Conservation (phyloP, 139 green algal species). For the Chlorella sp. region DNA sequence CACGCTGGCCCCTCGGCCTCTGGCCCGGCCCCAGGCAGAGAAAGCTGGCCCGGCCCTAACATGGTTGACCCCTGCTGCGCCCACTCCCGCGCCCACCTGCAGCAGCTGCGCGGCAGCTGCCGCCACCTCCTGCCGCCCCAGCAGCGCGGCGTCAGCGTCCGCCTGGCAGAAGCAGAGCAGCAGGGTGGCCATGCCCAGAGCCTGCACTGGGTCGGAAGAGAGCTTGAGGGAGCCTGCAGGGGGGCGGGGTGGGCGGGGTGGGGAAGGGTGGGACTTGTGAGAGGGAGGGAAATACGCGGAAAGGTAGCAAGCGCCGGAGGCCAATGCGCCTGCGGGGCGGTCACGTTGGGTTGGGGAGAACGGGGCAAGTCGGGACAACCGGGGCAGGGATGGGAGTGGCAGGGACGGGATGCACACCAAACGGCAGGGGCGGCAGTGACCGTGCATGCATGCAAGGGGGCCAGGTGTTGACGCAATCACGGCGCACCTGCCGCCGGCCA, state of each 20-base stretch:
- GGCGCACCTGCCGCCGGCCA: background rate
- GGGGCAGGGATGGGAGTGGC: too few relatives aligned
- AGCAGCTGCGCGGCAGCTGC: conserved; percentile 1
- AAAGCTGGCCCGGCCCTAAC: background rate
- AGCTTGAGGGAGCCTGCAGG: conserved; percentile 26
- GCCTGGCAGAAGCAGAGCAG: conserved; percentile 43
- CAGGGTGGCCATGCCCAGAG: conserved; percentile 42
- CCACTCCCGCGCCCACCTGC: background rate
- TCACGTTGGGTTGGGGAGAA: too few relatives aligned
- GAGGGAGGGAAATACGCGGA: too few relatives aligned
- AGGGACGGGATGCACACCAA: too few relatives aligned
- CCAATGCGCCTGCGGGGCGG: too few relatives aligned
- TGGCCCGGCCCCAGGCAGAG: background rate
- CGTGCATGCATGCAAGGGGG: too few relatives aligned
- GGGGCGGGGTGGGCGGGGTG: background rate
- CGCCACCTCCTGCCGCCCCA: conserved; percentile 26
- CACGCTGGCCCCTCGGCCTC: too few relatives aligned
- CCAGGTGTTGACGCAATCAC: too few relatives aligned
- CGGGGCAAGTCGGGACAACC: too few relatives aligned
- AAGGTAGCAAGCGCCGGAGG: too few relatives aligned
- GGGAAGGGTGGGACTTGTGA: background rate
- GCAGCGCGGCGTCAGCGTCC: conserved; percentile 24
- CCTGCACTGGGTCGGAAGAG: conserved; percentile 32
- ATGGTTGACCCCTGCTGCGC: background rate
- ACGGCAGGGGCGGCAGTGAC: too few relatives aligned